Evolutionary conservation across 345 rosid species (phyloP), one percentile per base, ranked within the genome.

Genomic region (Arabis alpina): DNA sequence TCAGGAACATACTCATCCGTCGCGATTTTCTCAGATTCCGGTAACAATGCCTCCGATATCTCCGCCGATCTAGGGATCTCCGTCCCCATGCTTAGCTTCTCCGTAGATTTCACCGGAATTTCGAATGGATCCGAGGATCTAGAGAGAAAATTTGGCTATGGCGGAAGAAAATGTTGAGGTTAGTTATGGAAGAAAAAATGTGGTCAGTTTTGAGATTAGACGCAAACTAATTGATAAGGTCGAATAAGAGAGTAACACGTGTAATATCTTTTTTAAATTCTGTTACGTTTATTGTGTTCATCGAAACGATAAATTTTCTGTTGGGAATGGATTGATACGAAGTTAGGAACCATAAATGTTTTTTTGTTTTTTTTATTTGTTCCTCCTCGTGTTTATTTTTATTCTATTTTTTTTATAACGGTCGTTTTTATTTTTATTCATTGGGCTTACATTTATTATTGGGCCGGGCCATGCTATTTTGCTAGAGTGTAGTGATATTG

Each of bases 1-100:
- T 86, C 89, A 19, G 98, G 98, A 3, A 85, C 71, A 48, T 32
- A 73, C 76, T 84, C 87, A 12, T n/a, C 61, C 44, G 54, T 70
- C 66, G 44, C 37, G 36, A 8, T 34, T 66, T 72, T 79, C 10
- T 12, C 55, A 14, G 84, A 61, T 61, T 75, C 87, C 13, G 66
- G 41, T 3, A 82, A 57, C 76, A 81, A 61, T 61, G 89, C 81
- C 70, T 76, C 86, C 4, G 91, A 70, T 61, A 82, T 86, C 78
- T 76, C 86, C 67, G 50, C 66, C 45, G 80, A 76, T 43, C 43
- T 64, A 25, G 68, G 70, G 55, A 27, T 81, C 72, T 80, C 89
- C 36, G 88, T 84, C 71, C 84, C 95, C 95, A 90, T 92, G 54
- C 7, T 73, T 30, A 5, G 50, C 28, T 30, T 13, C 69, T 23